Evolutionary conservation across 1,284 basidiomycete genomes (phyloP), one percentile per base, ranked within the genome.

Genomic region (Malassezia cuniculi): DNA sequence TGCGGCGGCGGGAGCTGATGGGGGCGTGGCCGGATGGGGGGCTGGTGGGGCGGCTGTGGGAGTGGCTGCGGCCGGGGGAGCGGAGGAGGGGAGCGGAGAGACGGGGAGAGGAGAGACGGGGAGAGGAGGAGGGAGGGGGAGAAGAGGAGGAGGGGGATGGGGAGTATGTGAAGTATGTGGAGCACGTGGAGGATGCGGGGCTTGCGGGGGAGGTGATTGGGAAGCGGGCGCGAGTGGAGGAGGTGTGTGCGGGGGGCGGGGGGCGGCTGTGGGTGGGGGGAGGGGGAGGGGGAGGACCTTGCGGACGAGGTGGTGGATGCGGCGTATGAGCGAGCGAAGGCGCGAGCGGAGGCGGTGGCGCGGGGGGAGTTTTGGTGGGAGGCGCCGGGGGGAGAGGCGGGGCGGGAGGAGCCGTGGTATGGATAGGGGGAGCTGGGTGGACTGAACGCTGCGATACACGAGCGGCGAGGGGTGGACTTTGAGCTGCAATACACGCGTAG

Each of bases 131-230:
- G 21, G 34, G 24, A 14, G 39, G 34, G 16, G 20, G 20, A 20
- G 34, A 34, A 8, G 39, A 31, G 1, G n/a, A n/a, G n/a, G n/a
- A n/a, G n/a, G n/a, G n/a, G n/a, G n/a, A n/a, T n/a, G 34, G 16
- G 9, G 19, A n/a, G n/a, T 33, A 41, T 21, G 21, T 41, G n/a
- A 41, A 41, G 32, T 31, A 27, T 15, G 35, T 41, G n/a, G 25
- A 41, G 24, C 30, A 34, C 27, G 39, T 22, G 20, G 27, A 21
- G 7, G 26, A 34, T 5, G 12, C 33, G 15, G 3, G 20, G 25
- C 19, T 26, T 5, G 31, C 14, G 1, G 32, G 31, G 27, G 25
- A 29, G 6, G 27, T 24, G 3, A n/a, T n/a, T n/a, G n/a, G n/a
- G n/a, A n/a, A n/a, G n/a, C n/a, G n/a, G n/a, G 38, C 33, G 20